Evolutionary conservation across 2,329 filamentous ascomycete genomes (phyloP).

Genomic region (Exutisphaerella laricina): DNA sequence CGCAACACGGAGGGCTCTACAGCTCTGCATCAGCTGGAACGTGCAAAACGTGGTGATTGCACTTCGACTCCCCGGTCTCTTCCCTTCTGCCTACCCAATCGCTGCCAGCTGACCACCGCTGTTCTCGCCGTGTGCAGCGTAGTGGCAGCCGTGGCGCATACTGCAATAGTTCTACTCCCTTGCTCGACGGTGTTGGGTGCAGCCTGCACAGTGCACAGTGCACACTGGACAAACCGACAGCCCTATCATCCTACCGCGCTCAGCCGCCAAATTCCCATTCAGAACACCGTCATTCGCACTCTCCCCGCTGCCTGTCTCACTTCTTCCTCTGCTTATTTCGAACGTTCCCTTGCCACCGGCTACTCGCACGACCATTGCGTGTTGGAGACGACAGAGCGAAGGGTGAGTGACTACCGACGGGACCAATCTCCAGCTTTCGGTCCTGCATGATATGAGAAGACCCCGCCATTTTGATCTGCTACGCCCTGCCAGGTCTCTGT

Average conservation of each 20-base stretch:
- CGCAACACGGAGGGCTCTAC: too few species aligned
- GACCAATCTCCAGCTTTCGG: background rate
- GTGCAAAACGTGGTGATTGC: too few species aligned
- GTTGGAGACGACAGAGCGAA: background rate
- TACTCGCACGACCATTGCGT: background rate
- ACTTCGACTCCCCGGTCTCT: background rate
- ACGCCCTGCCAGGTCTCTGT: too few species aligned
- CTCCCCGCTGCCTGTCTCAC: background rate
- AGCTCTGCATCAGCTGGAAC: too few species aligned
- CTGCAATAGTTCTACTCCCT: too few species aligned
- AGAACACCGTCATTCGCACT: conserved; percentile 5
- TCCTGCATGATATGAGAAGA: too few species aligned
- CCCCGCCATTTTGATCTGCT: too few species aligned
- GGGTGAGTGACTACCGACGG: conserved; percentile 1
- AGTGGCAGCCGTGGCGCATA: too few species aligned
- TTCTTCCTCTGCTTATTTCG: background rate
- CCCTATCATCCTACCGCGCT: background rate
- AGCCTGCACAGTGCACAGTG: too few species aligned
- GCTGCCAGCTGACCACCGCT: background rate
- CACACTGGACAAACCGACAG: too few species aligned
- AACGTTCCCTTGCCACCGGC: background rate
- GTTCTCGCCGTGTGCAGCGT: background rate
- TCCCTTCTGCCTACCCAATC: conserved; percentile 1
- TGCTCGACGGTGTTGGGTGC: too few species aligned
- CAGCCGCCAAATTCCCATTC: conserved; percentile 3